A percentile compares a stretch with the other conserved stretches of the same genome.
These are phyloP conservation scores for Teratosphaeria viscida DNA, from an alignment of 2,329 filamentous ascomycete species.

Conservation along the genomic window DNA sequence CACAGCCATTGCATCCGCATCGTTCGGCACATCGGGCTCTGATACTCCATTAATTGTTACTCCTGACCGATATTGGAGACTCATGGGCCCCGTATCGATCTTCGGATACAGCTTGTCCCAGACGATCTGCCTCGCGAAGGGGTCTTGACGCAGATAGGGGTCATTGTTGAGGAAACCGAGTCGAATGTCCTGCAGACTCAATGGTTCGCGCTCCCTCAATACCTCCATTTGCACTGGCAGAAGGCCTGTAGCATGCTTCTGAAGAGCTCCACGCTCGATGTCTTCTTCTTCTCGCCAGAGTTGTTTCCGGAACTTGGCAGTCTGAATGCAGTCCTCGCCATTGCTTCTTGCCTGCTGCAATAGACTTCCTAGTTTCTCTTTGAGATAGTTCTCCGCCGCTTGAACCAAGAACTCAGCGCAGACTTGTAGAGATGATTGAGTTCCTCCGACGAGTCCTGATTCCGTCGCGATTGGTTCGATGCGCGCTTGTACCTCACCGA, in stretches of 20 bases:
- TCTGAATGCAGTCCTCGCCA: constrained; percentile 53
- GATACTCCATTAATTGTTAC: constrained; percentile 52
- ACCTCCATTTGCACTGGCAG: constrained; percentile 73
- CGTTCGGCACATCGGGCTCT: constrained; percentile 45
- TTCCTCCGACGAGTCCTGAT: constrained; percentile 43
- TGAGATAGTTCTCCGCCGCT: constrained; percentile 53
- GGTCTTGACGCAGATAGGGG: constrained; percentile 65
- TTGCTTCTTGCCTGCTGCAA: constrained; percentile 47
- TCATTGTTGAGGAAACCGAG: constrained; percentile 68
- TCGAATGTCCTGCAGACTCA: constrained; percentile 69
- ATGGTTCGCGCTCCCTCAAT: constrained; percentile 57
- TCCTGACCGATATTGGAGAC: constrained; percentile 26
- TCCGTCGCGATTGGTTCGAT: constrained; percentile 59
- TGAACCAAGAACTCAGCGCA: constrained; percentile 52
- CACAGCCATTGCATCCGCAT: constrained; percentile 4
- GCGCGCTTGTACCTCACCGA: constrained; percentile 45
- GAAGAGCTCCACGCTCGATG: constrained; percentile 60
- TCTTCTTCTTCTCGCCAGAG: constrained; percentile 66
- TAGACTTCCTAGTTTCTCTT: constrained; percentile 47
- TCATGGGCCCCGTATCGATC: not conserved
- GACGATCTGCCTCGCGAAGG: constrained; percentile 60
- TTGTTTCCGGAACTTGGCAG: constrained; percentile 64
- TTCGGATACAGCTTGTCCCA: constrained; percentile 28
- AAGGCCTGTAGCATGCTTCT: constrained; percentile 64
- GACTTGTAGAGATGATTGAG: constrained; percentile 26